Base-by-base conservation (phyloP, 2,329 filamentous ascomycete genomes). In the Cladosporium austrohemisphaericum region DNA sequence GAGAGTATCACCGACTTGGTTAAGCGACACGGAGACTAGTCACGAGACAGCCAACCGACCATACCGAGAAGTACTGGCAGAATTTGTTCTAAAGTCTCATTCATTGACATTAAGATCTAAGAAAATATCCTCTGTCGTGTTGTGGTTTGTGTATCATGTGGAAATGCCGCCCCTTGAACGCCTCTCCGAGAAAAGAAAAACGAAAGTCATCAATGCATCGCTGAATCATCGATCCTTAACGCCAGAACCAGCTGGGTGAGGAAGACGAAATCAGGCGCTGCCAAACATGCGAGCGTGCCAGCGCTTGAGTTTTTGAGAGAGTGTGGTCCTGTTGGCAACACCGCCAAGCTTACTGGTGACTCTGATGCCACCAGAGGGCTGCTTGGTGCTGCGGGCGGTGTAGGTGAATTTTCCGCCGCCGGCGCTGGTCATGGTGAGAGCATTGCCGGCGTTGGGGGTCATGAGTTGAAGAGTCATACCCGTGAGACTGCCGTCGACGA, bases 321-420 rank as follows among this genome's bases (percentile, higher is more conserved):
- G 18, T 14, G 43, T 47, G 23, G 43, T 47, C 43, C n/a, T 47
- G 16, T 9, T 38, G 23, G 23, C 32, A 13, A 37, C 19, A 20
- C 50, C 50, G 7, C 37, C 16, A n/a, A 44, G 2, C 3, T 29
- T 50, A 29, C 57, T 66, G 1, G 48, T 60, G 8, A 57, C 55
- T 9, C 36, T 48, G 11, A 55, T 51, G 6, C 55, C 55, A n/a
- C 46, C 53, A 1, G 53, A 37, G 2, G 66, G 66, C 41, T 60
- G 54, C 36, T 60, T 61, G 1, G 55, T 58, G 32, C 55, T 65
- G 4, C 58, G 41, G 2, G 58, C 43, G 10, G 37, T 58, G 14
- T 63, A 65, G 1, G 55, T 58, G 57, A 59, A 69, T 43, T 60
- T 61, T 3, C 66, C 67, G 1, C 52, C 49, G 2, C 54, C 59